These are phyloP conservation scores for Lavandula angustifolia DNA, from an alignment of 257 asterid genomes.

Conservation along the genomic window DNA sequence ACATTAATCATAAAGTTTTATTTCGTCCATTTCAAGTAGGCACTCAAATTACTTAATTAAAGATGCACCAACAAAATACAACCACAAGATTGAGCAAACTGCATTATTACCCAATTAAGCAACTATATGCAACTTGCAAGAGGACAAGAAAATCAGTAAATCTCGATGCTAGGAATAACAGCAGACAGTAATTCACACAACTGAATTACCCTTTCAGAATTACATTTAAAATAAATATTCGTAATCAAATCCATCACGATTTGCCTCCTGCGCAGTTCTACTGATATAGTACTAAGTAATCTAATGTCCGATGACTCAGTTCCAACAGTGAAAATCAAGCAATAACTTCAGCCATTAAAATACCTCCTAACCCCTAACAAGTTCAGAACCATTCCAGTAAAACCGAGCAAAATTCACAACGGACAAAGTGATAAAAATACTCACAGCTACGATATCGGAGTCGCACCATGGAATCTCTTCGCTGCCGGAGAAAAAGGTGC, in stretches of 20 bases:
- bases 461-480: conserved; percentile 90
- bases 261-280: conserved; percentile 1
- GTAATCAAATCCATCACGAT: conserved; percentile 1
- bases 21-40: not conserved
- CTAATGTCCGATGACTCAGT: not conserved
- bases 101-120: not conserved
- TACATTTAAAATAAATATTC: not conserved
- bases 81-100: conserved; percentile 1
- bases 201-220: not conserved
- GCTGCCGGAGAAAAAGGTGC: conserved; percentile 66
- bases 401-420: not conserved
- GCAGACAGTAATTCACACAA: conserved; percentile 1
- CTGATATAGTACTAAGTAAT: not conserved
- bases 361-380: conserved; percentile 30
- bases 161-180: conserved; percentile 12
- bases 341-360: not conserved
- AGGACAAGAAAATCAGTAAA: not conserved
- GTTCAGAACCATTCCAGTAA: not conserved
- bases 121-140: conserved; percentile 19
- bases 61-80: not conserved
- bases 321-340: not conserved
- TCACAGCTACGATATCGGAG: conserved; percentile 61
- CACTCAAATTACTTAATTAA: not conserved
- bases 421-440: conserved; percentile 22
- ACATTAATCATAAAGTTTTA: not conserved